Evolutionary conservation across 176 grass and related monocot genomes (phyloP).

Genomic region (Hyparrhenia diplandra): DNA sequence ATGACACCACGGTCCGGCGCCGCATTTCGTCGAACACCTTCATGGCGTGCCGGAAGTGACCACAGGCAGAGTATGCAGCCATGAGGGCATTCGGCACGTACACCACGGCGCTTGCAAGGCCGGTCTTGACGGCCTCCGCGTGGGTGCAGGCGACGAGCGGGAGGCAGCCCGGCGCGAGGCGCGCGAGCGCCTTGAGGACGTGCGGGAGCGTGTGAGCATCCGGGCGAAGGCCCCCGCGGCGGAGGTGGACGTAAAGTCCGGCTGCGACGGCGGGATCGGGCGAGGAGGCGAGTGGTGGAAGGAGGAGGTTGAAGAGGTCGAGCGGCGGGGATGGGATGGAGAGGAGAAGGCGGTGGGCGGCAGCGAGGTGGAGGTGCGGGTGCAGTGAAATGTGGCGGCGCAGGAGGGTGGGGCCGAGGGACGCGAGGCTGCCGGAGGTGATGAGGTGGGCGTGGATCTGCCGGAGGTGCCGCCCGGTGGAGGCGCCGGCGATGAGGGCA

Average conservation of each 20-base stretch:
- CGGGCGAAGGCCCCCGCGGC: constrained; percentile 17
- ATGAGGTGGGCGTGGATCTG: constrained; percentile 40
- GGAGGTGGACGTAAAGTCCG: constrained; percentile 32
- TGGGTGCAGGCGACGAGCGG: constrained; percentile 30
- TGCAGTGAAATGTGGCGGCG: constrained; percentile 29
- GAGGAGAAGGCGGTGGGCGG: constrained; percentile 39
- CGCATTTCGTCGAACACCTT: constrained; percentile 62
- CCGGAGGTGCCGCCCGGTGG: neutral
- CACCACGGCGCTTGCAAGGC: constrained; percentile 22
- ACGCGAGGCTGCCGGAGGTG: constrained; percentile 16
- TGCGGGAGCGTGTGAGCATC: constrained; percentile 56
- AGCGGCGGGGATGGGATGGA: constrained; percentile 24
- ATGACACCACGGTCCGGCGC: constrained; percentile 46
- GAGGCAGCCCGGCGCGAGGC: constrained; percentile 24
- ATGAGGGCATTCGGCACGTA: constrained; percentile 58
- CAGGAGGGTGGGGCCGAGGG: constrained; percentile 29
- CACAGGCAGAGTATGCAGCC: constrained; percentile 20
- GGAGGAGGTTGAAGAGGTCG: constrained; percentile 39
- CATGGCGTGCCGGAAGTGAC: neutral
- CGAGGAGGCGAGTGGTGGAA: constrained; percentile 28
- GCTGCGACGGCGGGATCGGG: neutral
- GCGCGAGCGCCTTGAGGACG: constrained; percentile 54
- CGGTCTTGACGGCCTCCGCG: constrained; percentile 43
- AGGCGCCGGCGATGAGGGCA: constrained; percentile 23
- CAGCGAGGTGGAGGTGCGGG: constrained; percentile 16